These are phyloP conservation scores for Cladobotryum protrusum DNA, from an alignment of 2,329 filamentous ascomycete genomes.

Conservation along the genomic window DNA sequence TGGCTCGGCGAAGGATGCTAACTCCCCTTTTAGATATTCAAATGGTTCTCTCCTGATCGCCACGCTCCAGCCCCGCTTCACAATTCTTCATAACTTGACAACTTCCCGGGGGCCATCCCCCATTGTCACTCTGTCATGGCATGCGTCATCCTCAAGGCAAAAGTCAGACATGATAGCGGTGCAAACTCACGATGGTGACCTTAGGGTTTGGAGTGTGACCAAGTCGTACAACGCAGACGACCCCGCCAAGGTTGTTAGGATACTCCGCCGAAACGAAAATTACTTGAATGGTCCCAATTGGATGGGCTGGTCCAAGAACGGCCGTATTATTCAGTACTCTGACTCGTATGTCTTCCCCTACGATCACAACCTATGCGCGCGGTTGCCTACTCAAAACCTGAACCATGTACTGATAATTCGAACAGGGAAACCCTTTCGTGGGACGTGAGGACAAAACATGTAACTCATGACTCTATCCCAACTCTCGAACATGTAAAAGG, in stretches of 20 bases:
- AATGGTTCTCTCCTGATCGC: slow-evolving; percentile 93
- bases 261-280: slow-evolving; percentile 74
- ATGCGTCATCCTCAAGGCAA: slow-evolving; percentile 90
- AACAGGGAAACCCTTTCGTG: slow-evolving; percentile 81
- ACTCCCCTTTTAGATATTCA: slow-evolving; percentile 63
- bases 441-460: slow-evolving; percentile 97
- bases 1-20: not conserved
- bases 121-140: slow-evolving; percentile 84
- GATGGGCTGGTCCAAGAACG: slow-evolving; percentile 98
- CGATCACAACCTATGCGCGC: slow-evolving; percentile 36
- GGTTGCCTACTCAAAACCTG: slow-evolving; percentile 31
- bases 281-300: slow-evolving; percentile 75
- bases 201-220: slow-evolving; percentile 93
- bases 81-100: slow-evolving; percentile 85
- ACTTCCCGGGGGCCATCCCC: slow-evolving; percentile 79
- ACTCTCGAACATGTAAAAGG: slow-evolving; percentile 76
- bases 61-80: slow-evolving; percentile 84
- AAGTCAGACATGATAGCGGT: slow-evolving; percentile 97
- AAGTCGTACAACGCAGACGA: slow-evolving; percentile 69
- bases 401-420: slow-evolving; percentile 27
- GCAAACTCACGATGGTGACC: slow-evolving; percentile 84
- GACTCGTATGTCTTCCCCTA: slow-evolving; percentile 63
- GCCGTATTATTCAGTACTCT: slow-evolving; percentile 85
- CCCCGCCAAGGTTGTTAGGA: slow-evolving; percentile 79
- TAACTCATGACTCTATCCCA: slow-evolving; percentile 82